Evolutionary conservation across 2,329 filamentous ascomycete genomes (phyloP), one percentile per base, ranked within the genome.

Genomic region (Amylocarpus encephaloides): DNA sequence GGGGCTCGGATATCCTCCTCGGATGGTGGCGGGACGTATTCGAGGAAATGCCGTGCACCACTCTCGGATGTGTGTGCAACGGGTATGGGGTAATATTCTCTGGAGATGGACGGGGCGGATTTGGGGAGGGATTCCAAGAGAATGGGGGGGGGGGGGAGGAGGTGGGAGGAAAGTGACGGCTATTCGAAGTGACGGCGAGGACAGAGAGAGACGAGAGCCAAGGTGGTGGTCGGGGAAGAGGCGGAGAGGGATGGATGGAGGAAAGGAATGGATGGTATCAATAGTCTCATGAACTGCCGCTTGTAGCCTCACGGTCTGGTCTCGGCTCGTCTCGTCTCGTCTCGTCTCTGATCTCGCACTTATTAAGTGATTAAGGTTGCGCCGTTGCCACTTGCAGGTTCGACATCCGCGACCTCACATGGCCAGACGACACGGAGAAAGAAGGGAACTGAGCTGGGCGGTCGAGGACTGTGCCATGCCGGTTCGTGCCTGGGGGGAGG

Each of bases 231-330:
- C 22, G 33, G 29, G 30, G 13, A 34, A 13, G 12, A 18, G 22
- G 6, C 9, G n/a, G 33, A 15, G 11, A 43, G 42, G 7, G 30
- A 5, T 6, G 22, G 15, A 15, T 32, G 16, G 26, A 15, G 10
- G n/a, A 3, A 19, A 16, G 30, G 30, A 32, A 15, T 18, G 19
- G 30, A 32, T 26, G 26, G 9, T 26, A 43, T 43, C 42, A 43
- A 43, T 46, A 46, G 43, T 46, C 32, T 46, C 43, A 36, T 47
- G 34, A 47, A 47, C 34, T 47, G 44, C 44, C 44, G 44, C 44
- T 47, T 47, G 44, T 40, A 16, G 44, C 13, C 22, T 19, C 30
- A 26, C 22, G 22, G 4, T 26, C 22, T 7, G n/a, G n/a, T 26
- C 22, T 26, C 22, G 4, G 22, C 7, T 26, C 7, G 22, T 26